Evolutionary conservation across 2,329 filamentous ascomycete genomes (phyloP), one percentile per base, ranked within the genome.

Genomic region (Scortechinia acanthostroma): DNA sequence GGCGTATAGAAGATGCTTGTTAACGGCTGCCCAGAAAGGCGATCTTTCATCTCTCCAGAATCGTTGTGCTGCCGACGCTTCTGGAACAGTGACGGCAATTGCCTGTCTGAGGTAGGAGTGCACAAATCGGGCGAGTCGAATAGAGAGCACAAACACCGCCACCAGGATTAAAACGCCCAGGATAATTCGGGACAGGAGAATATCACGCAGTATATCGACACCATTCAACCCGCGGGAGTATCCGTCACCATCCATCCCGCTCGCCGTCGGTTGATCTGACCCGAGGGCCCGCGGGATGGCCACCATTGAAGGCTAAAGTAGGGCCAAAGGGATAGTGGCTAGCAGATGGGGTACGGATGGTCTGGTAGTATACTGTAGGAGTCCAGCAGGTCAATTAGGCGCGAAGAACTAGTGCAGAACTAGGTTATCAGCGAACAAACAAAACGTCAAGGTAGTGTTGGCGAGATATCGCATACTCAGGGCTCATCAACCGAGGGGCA

Each of bases 1-100:
- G 4, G 64, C 63, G 42, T 64, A 71, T 4, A 73, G 49, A 10
- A 72, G n/a, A 46, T 71, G 57, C 44, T 68, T 71, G 57, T 72
- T 73, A 6, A 19, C 17, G 10, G 6, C 6, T 4, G 66, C 52
- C 66, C 68, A 71, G 45, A 60, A 51, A 14, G 48, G 48, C 20
- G 61, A 65, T 23, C 60, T 57, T 48, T 71, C 67, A 25, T 62
- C 51, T n/a, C 62, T 63, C 64, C 68, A 73, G 51, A 65, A 71
- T 22, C 56, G n/a, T n/a, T 60, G 48, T 71, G 69, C 45, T 69
- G 60, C 22, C 53, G 51, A 42, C 54, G 52, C 22, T 50, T 59
- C n/a, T n/a, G n/a, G n/a, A 15, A 64, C 56, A 1, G 58, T 56
- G 22, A 64, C 50, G 17, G 65, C 65, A 40, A 60, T 63, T 46